Base-by-base conservation (phyloP, 1,284 basidiomycete species). In the Sanghuangporus baumii region DNA sequence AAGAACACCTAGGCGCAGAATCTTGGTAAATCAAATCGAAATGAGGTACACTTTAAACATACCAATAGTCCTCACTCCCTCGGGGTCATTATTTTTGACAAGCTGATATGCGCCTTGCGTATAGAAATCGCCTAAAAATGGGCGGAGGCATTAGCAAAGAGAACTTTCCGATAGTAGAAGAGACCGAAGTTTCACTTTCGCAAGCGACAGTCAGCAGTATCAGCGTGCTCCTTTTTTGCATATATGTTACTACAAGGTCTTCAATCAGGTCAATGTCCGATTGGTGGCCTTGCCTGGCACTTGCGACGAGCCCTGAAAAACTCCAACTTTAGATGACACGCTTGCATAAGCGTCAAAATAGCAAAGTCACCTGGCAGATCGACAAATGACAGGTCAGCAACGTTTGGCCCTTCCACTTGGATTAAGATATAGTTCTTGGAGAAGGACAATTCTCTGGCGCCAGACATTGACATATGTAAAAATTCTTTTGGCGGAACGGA, bases 161-260 rank as follows among this genome's bases (percentile, higher is more conserved):
- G 26, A 38, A 3, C 23, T 6, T n/a, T 23, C 6, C n/a, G 1
- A 20, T n/a, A 50, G 36, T 41, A 7, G 16, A 54, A 58, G 16
- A 73, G 26, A 31, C 26, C 26, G 26, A 31, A 31, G 26, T 31
- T 81, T 61, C 60, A 89, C 88, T 89, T 69, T 90, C 87, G 69
- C 88, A 91, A 0, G 89, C 78, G 0, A 91, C 82, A 0, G 88
- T 87, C 3, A 90, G 72, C 0, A 92, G 72, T 20, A 92, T 86
- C 0, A 92, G 80, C 31, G 86, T 88, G 64, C 84, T 88, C 0
- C 81, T 80, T 63, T 81, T 84, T 54, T 75, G 74, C 54, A 91
- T 88, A 68, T 88, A 88, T 0, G 80, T 75, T 0, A 74, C 74
- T 0, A 88, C 85, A 1, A 92, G 73, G 0, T 75, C 72, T 63